Evolutionary conservation across 495 filamentous ascomycete genomes (phyloP).

Genomic region (Lophiostoma macrostomum): DNA sequence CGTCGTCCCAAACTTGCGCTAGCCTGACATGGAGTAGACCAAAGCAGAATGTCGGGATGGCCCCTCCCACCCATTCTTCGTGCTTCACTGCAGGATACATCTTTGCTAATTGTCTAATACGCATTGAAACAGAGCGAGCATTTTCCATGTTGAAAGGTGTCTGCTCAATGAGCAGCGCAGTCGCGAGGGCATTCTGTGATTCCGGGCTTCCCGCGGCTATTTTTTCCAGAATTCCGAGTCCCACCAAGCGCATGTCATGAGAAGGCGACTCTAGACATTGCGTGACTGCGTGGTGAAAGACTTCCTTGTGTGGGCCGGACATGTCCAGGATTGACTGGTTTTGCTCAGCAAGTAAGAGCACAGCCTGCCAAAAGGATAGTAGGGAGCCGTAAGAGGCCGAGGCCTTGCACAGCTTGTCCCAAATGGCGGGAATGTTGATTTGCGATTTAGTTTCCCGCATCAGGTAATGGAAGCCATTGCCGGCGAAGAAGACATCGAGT

Average conservation of each 20-base stretch:
- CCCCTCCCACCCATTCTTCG: conserved; percentile 62
- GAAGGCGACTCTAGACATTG: conserved; percentile 69
- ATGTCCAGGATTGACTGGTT: conserved; percentile 3
- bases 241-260: conserved; percentile 65
- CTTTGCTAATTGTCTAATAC: conserved; percentile 71
- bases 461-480: conserved; percentile 25
- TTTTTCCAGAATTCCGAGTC: conserved; percentile 64
- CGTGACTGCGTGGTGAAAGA: conserved; percentile 60
- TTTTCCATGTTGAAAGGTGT: conserved; percentile 73
- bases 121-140: conserved; percentile 71
- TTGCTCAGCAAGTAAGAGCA: conserved; percentile 7
- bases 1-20: conserved; percentile 81
- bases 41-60: conserved; percentile 81
- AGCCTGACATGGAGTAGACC: conserved; percentile 82
- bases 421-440: not conserved
- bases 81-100: conserved; percentile 54
- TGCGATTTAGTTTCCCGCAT: conserved; percentile 3
- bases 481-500: conserved; percentile 15
- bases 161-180: conserved; percentile 68
- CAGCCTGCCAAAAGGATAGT: conserved; percentile 25
- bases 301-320: conserved; percentile 40
- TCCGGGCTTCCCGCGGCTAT: conserved; percentile 36
- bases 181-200: conserved; percentile 39
- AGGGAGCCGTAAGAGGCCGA: conserved; percentile 11
- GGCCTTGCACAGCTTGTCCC: conserved; percentile 21